Evolutionary conservation across 208 protist species (phyloP), one percentile per base, ranked within the genome.

Genomic region (Trypanosoma congolense): DNA sequence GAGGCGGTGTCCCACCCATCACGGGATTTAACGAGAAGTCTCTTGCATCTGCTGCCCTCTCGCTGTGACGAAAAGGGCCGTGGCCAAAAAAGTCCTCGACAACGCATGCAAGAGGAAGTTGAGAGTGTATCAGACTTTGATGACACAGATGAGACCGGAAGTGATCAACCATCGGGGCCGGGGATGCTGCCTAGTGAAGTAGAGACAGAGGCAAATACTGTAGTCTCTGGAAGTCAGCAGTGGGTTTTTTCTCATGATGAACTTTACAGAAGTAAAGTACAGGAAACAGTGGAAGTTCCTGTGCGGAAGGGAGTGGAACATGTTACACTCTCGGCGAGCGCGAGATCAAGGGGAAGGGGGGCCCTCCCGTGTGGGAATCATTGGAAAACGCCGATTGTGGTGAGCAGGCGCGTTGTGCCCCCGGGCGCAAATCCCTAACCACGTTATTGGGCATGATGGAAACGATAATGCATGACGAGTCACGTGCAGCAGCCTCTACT

Each of bases 11-110:
- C 0, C 33, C 33, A 38, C 9, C 33, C 33, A 6, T 3, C 31
- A 30, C 4, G 24, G 55, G 71, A 78, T 41, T 55, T 73, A 2
- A 35, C 64, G 16, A 66, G 75, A 43, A 70, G 71, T 24, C 64
- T 83, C 8, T 56, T 63, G 10, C 72, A 83, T 56, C 56, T 79
- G 21, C 47, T 79, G 5, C 76, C 71, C 25, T 51, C 68, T 6
- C 42, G 56, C 29, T 45, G 58, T 22, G 16, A 8, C 26, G 24
- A 18, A 12, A 12, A 16, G 12, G 6, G 9, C 12, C 9, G 33
- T 38, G n/a, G n/a, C n/a, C n/a, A n/a, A n/a, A n/a, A n/a, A n/a
- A n/a, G n/a, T n/a, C n/a, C n/a, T n/a, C n/a, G n/a, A n/a, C n/a
- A n/a, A n/a, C n/a, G n/a, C n/a, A n/a, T 52, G 8, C 46, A 30